Evolutionary conservation across 257 asterid species (phyloP).

Genomic region (Solanum virginianum): DNA sequence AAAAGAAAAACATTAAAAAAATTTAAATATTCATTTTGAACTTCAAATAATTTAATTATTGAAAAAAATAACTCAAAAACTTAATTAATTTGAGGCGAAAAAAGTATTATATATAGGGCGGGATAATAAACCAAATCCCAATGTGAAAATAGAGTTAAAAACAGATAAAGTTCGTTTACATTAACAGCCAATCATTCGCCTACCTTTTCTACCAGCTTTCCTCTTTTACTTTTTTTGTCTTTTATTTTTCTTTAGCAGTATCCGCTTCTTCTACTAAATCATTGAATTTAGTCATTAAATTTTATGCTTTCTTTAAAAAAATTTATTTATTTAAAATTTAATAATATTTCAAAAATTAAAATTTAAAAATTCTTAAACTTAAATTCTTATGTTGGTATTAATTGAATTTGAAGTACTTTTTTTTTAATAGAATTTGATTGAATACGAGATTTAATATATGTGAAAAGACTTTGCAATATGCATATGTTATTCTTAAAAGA

Average conservation of each 20-base stretch:
- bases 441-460: not conserved
- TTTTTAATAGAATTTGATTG: not conserved
- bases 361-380: too few relatives aligned
- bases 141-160: constrained; percentile 4
- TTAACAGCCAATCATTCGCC: not conserved
- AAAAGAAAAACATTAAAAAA: too few relatives aligned
- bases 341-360: too few relatives aligned
- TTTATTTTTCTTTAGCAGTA: not conserved
- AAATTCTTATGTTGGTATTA: too few relatives aligned
- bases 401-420: not conserved
- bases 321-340: too few relatives aligned
- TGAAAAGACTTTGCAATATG: not conserved
- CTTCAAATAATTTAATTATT: too few relatives aligned
- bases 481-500: too few relatives aligned
- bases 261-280: not conserved
- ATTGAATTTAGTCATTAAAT: not conserved
- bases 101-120: not conserved
- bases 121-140: constrained; percentile 12
- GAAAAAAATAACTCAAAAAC: too few relatives aligned
- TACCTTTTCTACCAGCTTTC: not conserved
- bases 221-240: not conserved
- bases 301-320: not conserved
- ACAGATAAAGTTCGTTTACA: constrained; percentile 7
- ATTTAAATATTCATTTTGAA: too few relatives aligned
- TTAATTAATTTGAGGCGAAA: too few relatives aligned